Evolutionary conservation across 1,284 basidiomycete species (phyloP).

Genomic region (Ceratobasidium sp.): DNA sequence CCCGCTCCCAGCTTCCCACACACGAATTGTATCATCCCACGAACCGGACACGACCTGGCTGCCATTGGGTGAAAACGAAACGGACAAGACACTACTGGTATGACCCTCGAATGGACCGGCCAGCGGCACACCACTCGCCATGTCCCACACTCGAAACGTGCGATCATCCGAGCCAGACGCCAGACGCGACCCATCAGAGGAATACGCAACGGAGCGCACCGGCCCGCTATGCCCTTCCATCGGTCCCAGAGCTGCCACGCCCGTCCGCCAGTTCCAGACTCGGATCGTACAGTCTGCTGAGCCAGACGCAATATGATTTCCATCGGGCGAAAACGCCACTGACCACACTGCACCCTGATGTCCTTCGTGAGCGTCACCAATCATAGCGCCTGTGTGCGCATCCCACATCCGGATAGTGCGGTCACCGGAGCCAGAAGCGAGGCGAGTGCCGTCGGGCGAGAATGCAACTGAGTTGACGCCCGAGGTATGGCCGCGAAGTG

Average conservation of each 20-base stretch:
- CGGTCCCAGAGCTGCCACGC: not conserved
- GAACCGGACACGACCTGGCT: constrained; percentile 25
- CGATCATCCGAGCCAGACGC: not conserved
- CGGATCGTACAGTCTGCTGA: constrained; percentile 9
- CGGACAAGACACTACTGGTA: not conserved
- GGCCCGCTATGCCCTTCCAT: not conserved
- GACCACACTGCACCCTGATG: constrained; percentile 1
- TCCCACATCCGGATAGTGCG: constrained; percentile 29
- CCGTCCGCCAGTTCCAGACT: not conserved
- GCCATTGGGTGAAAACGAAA: constrained; percentile 7
- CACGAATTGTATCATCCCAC: constrained; percentile 11
- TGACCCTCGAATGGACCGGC: constrained; percentile 1
- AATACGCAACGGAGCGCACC: not conserved
- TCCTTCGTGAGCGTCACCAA: too few species aligned
- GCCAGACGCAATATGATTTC: constrained; percentile 2
- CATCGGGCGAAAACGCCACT: constrained; percentile 36
- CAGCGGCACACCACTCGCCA: not conserved
- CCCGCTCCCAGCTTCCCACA: constrained; percentile 20
- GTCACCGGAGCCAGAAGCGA: constrained; percentile 26
- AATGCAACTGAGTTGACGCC: too few species aligned
- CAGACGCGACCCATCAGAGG: not conserved
- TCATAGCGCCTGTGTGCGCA: constrained; percentile 5
- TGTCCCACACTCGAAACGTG: not conserved
- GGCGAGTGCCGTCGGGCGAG: too few species aligned
- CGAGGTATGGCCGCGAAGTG: too few species aligned